A percentile compares a stretch with the other conserved stretches of the same genome.
phyloP scores from a whole-genome alignment of 2,329 filamentous ascomycete genomes.

The Hawksworthiomyces lignivorus region DNA sequence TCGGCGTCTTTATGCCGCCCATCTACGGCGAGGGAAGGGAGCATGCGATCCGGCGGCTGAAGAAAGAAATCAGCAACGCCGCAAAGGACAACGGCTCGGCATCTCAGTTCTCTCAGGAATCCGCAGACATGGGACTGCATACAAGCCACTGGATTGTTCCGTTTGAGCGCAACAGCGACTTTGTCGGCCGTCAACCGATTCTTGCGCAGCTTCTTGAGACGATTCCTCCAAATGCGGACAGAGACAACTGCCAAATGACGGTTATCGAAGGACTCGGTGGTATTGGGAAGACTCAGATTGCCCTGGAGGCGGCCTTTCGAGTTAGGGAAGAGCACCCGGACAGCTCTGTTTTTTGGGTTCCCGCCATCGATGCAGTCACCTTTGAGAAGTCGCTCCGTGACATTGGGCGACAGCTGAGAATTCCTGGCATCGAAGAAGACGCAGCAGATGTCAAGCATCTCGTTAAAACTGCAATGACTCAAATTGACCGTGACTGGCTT shows the following conservation, averaged over 20 bases:
- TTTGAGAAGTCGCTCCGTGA: slow-evolving; percentile 28
- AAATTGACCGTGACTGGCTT: slow-evolving; percentile 26
- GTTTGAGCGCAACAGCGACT: slow-evolving; percentile 18
- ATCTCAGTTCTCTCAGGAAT: no score
- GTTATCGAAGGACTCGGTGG: slow-evolving; percentile 25
- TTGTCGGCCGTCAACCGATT: slow-evolving; percentile 18
- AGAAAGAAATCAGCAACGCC: neutral
- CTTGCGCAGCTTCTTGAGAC: slow-evolving; percentile 12
- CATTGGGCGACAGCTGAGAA: slow-evolving; percentile 22
- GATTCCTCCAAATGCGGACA: slow-evolving; percentile 6
- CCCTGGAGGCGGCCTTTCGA: slow-evolving; percentile 25
- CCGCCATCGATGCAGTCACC: slow-evolving; percentile 18
- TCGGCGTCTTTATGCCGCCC: slow-evolving; percentile 10
- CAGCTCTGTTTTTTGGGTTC: slow-evolving; percentile 34
- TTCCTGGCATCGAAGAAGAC: slow-evolving; percentile 23
- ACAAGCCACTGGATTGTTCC: slow-evolving; percentile 10
- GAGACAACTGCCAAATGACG: slow-evolving; percentile 20
- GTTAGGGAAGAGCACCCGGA: slow-evolving; percentile 18
- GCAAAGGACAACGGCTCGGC: no score
- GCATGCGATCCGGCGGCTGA: slow-evolving; percentile 3
- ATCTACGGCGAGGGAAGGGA: slow-evolving; percentile 9
- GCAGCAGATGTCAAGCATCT: slow-evolving; percentile 28
- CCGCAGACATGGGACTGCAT: no score
- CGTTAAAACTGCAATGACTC: slow-evolving; percentile 25
- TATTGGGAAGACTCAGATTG: slow-evolving; percentile 31